Conservation (phyloP, 192 early-diverging fungal genomes). For the Podila epicladia region DNA sequence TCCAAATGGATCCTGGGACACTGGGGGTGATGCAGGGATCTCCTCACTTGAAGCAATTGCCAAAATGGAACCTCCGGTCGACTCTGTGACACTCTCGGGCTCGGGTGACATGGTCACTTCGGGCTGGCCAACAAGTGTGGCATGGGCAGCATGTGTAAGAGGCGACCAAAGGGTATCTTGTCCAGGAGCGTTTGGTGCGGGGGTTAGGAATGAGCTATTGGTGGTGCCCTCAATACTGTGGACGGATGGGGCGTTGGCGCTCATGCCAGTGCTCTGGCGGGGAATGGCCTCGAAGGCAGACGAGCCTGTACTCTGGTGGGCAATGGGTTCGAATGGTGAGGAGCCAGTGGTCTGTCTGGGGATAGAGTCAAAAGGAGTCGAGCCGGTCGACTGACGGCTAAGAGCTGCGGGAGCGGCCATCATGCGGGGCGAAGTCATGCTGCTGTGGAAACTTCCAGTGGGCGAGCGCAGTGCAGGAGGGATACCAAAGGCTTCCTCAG, state of each 20-base stretch:
- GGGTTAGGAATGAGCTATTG: conserved; percentile 1
- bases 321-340: conserved; percentile 27
- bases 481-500: conserved; percentile 47
- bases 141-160: conserved; percentile 33
- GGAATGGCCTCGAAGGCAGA: conserved; percentile 15
- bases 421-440: conserved; percentile 14
- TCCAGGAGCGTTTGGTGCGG: background rate
- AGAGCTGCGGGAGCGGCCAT: background rate
- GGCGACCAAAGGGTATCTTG: conserved; percentile 39
- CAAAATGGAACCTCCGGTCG: background rate
- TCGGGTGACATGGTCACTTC: conserved; percentile 26
- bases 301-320: conserved; percentile 27
- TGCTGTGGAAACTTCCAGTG: conserved; percentile 47
- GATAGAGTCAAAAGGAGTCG: conserved; percentile 26
- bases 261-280: conserved; percentile 37
- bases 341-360: conserved; percentile 21
- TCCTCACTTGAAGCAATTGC: conserved; percentile 13
- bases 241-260: conserved; percentile 12
- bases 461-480: conserved; percentile 43
- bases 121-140: background rate
- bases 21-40: conserved; percentile 13
- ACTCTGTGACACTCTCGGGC: conserved; percentile 12
- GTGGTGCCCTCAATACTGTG: background rate
- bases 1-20: conserved; percentile 25
- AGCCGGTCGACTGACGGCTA: conserved; percentile 45